Base-by-base conservation (phyloP, 2,329 filamentous ascomycete species). In the Xylaria sp. region DNA sequence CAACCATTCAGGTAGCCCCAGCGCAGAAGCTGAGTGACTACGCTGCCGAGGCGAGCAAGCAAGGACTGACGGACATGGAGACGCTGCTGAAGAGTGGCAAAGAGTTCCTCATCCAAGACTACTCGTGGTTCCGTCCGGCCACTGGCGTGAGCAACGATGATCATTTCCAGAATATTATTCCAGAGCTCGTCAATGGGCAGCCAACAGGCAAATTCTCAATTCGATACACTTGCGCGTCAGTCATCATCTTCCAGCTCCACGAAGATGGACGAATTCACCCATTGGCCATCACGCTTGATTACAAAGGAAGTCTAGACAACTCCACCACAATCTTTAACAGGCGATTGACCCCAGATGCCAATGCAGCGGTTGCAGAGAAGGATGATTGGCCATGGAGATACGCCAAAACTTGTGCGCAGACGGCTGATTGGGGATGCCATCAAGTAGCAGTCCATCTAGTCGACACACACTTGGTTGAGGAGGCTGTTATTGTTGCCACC, bases 341-440 rank as follows among this genome's bases (percentile, higher is more conserved):
- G 55, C 15, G 49, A 27, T 19, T 19, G 21, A 27, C 21, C 2
- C 48, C 49, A 13, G 72, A 79, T 3, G 65, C 77, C n/a, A 66
- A 63, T 0, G 37, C n/a, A 19, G 68, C 63, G 2, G 61, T 59
- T 29, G 65, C 70, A 19, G 77, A 82, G 62, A 75, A 74, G 52
- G 68, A 71, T 1, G 81, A 84, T 70, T 84, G 80, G 80, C 74
- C 80, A 0, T 84, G 82, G 81, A 72, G 82, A 44, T 83, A 83
- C 66, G 81, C 82, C 19, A 84, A 83, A 70, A 81, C 77, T 0
- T 82, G 79, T 47, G 77, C 76, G 1, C 81, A 83, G 59, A 74
- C 76, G 1, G 74, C 78, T 1, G 81, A 83, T 69, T 84, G 81
- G 81, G 69, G 76, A 53, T 74, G 77, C 4, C 81, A 84, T 60